Evolutionary conservation across 192 early-diverging fungal species (phyloP).

Genomic region (Mycoemilia scoparia): DNA sequence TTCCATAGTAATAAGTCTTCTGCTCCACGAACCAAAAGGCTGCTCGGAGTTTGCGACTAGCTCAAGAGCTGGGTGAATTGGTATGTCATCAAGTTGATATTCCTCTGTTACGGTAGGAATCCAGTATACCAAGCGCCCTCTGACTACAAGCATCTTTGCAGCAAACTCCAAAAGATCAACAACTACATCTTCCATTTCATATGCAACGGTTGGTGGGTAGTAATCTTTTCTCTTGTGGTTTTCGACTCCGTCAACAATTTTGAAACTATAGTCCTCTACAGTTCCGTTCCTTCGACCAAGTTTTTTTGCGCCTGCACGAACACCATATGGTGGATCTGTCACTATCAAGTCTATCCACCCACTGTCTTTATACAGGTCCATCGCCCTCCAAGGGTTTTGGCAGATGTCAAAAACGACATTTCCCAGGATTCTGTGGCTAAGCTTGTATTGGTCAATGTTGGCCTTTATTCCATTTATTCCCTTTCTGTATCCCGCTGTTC

Average conservation of each 20-base stretch:
- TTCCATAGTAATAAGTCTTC: slow-evolving; percentile 89
- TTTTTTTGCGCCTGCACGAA: slow-evolving; percentile 88
- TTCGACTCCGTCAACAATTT: slow-evolving; percentile 15
- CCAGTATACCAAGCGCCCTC: slow-evolving; percentile 91
- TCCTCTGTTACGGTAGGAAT: slow-evolving; percentile 81
- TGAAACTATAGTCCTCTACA: slow-evolving; percentile 8
- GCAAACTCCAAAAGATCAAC: slow-evolving; percentile 71
- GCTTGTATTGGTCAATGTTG: slow-evolving; percentile 74
- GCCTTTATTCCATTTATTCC: slow-evolving; percentile 36
- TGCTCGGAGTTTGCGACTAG: slow-evolving; percentile 87
- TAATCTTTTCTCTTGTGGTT: slow-evolving; percentile 36
- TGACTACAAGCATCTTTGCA: slow-evolving; percentile 49
- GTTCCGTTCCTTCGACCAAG: slow-evolving; percentile 43
- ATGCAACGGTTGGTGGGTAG: slow-evolving; percentile 82
- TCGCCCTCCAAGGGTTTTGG: slow-evolving; percentile 61
- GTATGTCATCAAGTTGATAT: slow-evolving; percentile 61
- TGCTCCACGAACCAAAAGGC: slow-evolving; percentile 80
- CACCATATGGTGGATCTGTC: slow-evolving; percentile 90
- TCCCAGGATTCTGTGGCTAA: slow-evolving; percentile 56
- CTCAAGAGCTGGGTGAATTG: slow-evolving; percentile 58
- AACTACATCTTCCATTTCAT: slow-evolving; percentile 86
- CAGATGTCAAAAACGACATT: slow-evolving; percentile 71
- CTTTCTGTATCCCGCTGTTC: slow-evolving; percentile 33
- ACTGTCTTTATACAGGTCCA: slow-evolving; percentile 38
- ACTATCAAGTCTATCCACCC: slow-evolving; percentile 97